A percentile compares a stretch with the other conserved stretches of the same genome.
Evolutionary conservation across 1,284 basidiomycete species (phyloP).

Genomic region (Trametes sp.): DNA sequence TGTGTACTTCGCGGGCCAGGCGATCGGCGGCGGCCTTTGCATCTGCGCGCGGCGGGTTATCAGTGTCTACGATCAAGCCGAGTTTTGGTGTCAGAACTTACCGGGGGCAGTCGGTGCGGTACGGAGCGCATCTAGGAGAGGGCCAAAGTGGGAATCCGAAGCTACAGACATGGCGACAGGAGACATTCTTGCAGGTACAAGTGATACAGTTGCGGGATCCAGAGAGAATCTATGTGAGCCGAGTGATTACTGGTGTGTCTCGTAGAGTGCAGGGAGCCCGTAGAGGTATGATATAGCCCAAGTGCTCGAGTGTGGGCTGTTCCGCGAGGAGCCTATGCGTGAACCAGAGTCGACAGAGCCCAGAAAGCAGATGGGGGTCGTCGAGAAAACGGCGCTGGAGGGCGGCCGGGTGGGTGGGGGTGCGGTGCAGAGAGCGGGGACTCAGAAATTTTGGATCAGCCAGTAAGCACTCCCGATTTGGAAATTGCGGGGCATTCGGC

Average conservation of each 20-base stretch:
- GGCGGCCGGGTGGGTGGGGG: conserved; percentile 21
- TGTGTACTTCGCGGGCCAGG: conserved; percentile 74
- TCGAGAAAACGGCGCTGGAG: conserved; percentile 21
- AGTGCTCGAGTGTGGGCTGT: neutral
- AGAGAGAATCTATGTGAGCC: conserved; percentile 30
- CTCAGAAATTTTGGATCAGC: conserved; percentile 21
- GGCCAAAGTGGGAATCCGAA: conserved; percentile 53
- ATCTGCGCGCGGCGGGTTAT: conserved; percentile 52
- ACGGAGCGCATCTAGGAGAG: conserved; percentile 68
- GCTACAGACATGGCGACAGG: conserved; percentile 58
- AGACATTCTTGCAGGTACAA: conserved; percentile 52
- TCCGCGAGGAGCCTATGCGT: conserved; percentile 11
- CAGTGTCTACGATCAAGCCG: neutral
- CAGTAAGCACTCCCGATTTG: conserved; percentile 23
- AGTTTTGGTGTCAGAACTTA: conserved; percentile 40
- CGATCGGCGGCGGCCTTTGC: conserved; percentile 83
- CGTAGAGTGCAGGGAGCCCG: conserved; percentile 24
- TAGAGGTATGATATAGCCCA: conserved; percentile 17
- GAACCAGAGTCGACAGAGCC: neutral
- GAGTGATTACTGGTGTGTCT: conserved; percentile 32
- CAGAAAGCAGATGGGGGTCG: conserved; percentile 6
- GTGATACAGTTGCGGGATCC: conserved; percentile 32
- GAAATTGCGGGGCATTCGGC: conserved; percentile 5
- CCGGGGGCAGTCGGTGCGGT: conserved; percentile 79
- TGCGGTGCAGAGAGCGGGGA: conserved; percentile 18